Evolutionary conservation across 345 rosid species (phyloP).

Genomic region (Capsella bursapastoris): DNA sequence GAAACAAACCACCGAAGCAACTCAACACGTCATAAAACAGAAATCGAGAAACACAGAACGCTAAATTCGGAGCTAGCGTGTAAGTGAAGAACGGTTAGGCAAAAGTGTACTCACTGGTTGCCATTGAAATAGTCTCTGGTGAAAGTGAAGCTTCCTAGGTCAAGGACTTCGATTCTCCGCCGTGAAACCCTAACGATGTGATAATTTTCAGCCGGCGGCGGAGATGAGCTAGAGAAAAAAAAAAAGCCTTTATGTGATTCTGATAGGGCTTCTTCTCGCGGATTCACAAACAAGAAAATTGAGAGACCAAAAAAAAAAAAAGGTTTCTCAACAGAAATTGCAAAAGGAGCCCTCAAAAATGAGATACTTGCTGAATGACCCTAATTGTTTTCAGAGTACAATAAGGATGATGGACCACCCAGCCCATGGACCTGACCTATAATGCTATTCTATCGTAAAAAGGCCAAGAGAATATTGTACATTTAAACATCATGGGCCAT

Average conservation of each 20-base stretch:
- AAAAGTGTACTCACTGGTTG: conserved; percentile 36
- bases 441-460: not conserved
- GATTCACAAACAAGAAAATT: not conserved
- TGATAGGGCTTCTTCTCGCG: conserved; percentile 42
- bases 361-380: not conserved
- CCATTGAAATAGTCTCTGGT: conserved; percentile 28
- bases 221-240: conserved; percentile 14
- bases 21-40: not conserved
- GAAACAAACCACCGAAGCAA: conserved; percentile 15
- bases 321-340: not conserved
- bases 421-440: conserved; percentile 33
- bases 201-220: conserved; percentile 35
- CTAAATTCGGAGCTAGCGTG: not conserved
- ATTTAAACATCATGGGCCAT: not conserved
- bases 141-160: conserved; percentile 18
- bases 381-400: not conserved
- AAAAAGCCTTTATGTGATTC: conserved; percentile 16
- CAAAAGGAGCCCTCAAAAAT: not conserved
- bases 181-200: conserved; percentile 35
- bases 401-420: conserved; percentile 31
- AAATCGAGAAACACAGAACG: conserved; percentile 6
- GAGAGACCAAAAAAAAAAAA: not conserved
- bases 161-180: conserved; percentile 6
- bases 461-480: conserved; percentile 5
- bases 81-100: not conserved